Percentiles rank a stretch among this genome's conserved stretches.
Conservation (phyloP, 208 protist species). For the Crithidia brevicula region DNA sequence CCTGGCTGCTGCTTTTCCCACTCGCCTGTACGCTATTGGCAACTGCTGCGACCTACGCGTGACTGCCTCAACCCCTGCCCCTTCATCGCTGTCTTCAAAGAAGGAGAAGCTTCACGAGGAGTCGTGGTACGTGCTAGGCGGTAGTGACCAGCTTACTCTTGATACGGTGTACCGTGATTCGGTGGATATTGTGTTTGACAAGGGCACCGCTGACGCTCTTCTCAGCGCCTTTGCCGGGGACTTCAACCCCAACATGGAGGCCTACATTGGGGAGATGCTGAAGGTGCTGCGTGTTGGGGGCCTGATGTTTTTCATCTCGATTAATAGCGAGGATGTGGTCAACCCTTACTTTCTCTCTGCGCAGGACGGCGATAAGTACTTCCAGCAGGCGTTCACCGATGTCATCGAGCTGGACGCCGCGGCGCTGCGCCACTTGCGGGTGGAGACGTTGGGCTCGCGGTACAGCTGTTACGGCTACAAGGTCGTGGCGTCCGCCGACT, state of each 20-base stretch:
- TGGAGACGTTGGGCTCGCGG: slow-evolving; percentile 61
- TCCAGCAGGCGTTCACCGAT: slow-evolving; percentile 24
- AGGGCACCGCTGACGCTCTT: slow-evolving; percentile 66
- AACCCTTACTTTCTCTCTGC: slow-evolving; percentile 48
- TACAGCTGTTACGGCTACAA: slow-evolving; percentile 55
- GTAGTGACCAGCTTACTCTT: slow-evolving; percentile 1
- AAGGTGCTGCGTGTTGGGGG: slow-evolving; percentile 42
- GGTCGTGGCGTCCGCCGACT: slow-evolving; percentile 21
- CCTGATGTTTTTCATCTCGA: slow-evolving; percentile 59
- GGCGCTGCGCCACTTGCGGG: slow-evolving; percentile 29
- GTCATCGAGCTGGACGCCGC: slow-evolving; percentile 34
- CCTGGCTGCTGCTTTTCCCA: slow-evolving; percentile 31
- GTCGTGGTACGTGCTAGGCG: slow-evolving; percentile 16
- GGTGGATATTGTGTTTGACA: slow-evolving; percentile 66
- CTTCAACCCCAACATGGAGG: slow-evolving; percentile 58
- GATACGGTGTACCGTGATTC: slow-evolving; percentile 6
- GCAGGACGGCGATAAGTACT: slow-evolving; percentile 29
- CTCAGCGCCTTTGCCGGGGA: slow-evolving; percentile 64
- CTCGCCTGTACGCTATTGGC: slow-evolving; percentile 45
- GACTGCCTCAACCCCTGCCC: neutral
- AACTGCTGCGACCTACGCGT: slow-evolving; percentile 52
- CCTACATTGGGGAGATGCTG: slow-evolving; percentile 44
- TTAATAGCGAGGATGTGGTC: slow-evolving; percentile 59
- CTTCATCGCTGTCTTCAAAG: no score
- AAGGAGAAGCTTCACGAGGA: no score